Evolutionary conservation across 768 basidiomycete genomes (phyloP), one percentile per base, ranked within the genome.

Genomic region (Kwoniella sp.): DNA sequence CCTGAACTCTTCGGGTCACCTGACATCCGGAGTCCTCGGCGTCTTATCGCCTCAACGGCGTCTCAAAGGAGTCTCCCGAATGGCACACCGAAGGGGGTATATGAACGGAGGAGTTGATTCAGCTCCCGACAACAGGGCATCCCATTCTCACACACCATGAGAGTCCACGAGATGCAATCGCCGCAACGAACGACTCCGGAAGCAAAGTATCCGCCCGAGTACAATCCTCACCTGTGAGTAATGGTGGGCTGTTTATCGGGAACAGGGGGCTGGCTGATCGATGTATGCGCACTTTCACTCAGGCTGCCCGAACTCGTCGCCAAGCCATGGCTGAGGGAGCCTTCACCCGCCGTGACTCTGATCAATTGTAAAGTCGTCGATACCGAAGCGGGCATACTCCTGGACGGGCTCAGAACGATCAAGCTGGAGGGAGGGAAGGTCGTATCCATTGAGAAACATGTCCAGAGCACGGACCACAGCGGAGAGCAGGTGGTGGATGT

Each of bases 341-440:
- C 51, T 5, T 37, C 60, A 8, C 20, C 29, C 2, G 17, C 17
- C 5, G 31, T 61, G 2, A 61, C 60, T 8, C 50, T 61, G 60
- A 8, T 61, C 9, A 82, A 83, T 64, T 81, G 76, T 7, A 66
- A 65, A 13, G 70, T 84, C 47, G 73, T 84, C 29, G 80, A 82
- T 48, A 79, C 82, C 0, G 74, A 63, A 1, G 61, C 57, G 0
- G 73, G 76, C 15, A 55, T 59, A 1, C 26, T 83, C 2, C 58
- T 80, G 0, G 58, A 63, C 0, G 80, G 78, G 0, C 58, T 68
- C 20, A 73, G 80, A n/a, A 47, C 72, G 2, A 73, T 83, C 23
- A 54, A 34, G 29, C 48, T 61, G 13, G 50, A 53, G 28, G 50
- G 5, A 23, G 60, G 60, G 1, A 34, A 37, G 34, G 28, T 61